Evolutionary conservation across 2,329 filamentous ascomycete species (phyloP).

Genomic region (Pestalotiopsis fici): DNA sequence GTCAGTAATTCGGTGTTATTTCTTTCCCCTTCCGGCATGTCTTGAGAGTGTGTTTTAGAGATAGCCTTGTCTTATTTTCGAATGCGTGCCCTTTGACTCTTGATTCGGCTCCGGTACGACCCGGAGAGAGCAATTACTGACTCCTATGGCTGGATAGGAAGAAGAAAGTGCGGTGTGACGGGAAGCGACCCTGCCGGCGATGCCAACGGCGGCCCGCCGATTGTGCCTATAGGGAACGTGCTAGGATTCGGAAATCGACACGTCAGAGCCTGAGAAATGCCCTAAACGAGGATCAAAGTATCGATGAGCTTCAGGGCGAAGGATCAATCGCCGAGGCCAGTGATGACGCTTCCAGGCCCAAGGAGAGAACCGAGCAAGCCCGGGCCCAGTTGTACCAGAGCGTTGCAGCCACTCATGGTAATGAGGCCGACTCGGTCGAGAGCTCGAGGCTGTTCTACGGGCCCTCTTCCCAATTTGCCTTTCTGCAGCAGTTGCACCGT

Average conservation of each 20-base stretch:
- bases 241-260: not conserved
- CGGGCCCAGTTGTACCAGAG: constrained; percentile 22
- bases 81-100: no score
- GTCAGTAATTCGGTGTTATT: no score
- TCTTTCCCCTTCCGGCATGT: no score
- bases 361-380: not conserved
- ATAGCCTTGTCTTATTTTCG: no score
- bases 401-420: constrained; percentile 19
- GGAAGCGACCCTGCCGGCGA: not conserved
- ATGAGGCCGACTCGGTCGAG: constrained; percentile 18
- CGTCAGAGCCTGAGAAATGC: not conserved
- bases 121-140: no score
- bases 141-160: not conserved
- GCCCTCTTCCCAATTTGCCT: constrained; percentile 29
- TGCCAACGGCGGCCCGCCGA: not conserved
- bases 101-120: no score
- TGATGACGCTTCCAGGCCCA: not conserved
- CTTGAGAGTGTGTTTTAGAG: no score
- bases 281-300: not conserved
- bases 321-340: not conserved
- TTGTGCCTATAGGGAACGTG: not conserved
- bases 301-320: not conserved
- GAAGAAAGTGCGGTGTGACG: constrained; percentile 2
- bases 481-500: constrained; percentile 29
- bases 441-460: constrained; percentile 28